Percentiles rank a stretch among this genome's conserved stretches.
Conservation (phyloP, 768 basidiomycete species). For the Xerocomus potaroensis region DNA sequence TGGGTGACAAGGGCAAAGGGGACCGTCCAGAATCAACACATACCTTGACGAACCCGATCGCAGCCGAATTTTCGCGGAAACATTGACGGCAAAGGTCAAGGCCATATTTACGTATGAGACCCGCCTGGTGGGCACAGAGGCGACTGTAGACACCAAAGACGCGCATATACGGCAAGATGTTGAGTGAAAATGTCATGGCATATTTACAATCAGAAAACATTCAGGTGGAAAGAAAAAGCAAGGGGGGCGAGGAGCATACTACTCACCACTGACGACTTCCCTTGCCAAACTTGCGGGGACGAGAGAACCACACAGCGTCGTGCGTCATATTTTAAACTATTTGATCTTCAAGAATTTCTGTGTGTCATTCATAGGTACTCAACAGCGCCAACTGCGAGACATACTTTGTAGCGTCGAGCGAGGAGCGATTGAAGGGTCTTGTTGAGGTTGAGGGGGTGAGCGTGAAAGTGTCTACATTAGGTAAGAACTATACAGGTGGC, state of each 20-base stretch:
- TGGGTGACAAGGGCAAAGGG: neutral
- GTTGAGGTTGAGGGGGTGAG: neutral
- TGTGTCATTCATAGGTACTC: neutral
- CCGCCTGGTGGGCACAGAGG: conserved; percentile 94
- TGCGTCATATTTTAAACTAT: conserved; percentile 95
- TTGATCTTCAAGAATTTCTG: conserved; percentile 3
- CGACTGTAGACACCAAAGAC: conserved; percentile 49
- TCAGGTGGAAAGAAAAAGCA: neutral
- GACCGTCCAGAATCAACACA: conserved; percentile 10
- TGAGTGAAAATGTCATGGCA: neutral
- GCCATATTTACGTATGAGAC: conserved; percentile 96
- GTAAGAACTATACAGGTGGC: conserved; percentile 29
- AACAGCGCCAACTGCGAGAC: neutral
- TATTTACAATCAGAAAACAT: neutral
- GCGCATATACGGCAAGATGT: too few species aligned
- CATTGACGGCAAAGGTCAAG: conserved; percentile 97
- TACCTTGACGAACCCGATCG: conserved; percentile 95
- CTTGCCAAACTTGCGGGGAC: conserved; percentile 92
- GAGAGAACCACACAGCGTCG: conserved; percentile 98
- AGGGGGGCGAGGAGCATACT: neutral
- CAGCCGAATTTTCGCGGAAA: conserved; percentile 93
- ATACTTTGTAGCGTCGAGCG: conserved; percentile 22
- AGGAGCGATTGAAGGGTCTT: neutral
- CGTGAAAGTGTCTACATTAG: neutral
- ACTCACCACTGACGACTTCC: conserved; percentile 91